Percentiles rank a stretch among this genome's conserved stretches.
phyloP scores from a whole-genome alignment of 495 filamentous ascomycete species.

The Podospora fimiseda region DNA sequence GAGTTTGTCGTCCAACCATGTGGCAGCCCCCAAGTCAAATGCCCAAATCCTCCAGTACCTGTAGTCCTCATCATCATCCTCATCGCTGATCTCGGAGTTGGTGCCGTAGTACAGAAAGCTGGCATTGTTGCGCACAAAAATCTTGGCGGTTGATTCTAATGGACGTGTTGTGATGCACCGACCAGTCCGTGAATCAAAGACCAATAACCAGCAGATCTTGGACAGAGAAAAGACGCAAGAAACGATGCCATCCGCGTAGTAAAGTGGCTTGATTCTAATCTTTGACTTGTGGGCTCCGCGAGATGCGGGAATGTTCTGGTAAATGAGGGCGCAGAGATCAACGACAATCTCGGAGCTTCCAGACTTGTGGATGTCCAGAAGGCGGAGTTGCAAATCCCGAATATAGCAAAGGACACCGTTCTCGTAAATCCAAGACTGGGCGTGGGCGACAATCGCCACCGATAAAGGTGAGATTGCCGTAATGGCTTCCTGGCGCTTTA shows the following conservation, averaged over 20 bases:
- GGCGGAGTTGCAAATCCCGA: conserved; percentile 49
- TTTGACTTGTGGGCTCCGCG: conserved; percentile 33
- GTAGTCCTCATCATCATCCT: conserved; percentile 42
- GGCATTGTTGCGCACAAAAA: conserved; percentile 64
- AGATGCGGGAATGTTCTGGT: conserved; percentile 25
- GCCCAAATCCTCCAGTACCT: conserved; percentile 57
- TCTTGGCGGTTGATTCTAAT: conserved; percentile 44
- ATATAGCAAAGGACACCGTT: conserved; percentile 61
- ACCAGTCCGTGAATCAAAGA: conserved; percentile 45
- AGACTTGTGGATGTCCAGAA: conserved; percentile 54
- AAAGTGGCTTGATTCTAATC: conserved; percentile 46
- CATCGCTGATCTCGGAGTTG: conserved; percentile 45
- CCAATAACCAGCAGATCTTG: conserved; percentile 49
- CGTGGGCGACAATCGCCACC: conserved; percentile 52
- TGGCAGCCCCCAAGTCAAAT: conserved; percentile 38
- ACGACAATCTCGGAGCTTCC: conserved; percentile 51
- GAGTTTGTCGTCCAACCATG: conserved; percentile 33
- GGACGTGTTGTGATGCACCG: conserved; percentile 34
- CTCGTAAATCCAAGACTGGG: conserved; percentile 55
- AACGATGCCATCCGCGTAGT: conserved; percentile 56
- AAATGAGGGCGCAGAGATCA: conserved; percentile 45
- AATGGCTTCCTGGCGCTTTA: conserved; percentile 56
- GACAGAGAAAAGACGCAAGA: conserved; percentile 47
- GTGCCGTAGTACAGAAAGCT: conserved; percentile 64
- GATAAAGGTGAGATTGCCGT: conserved; percentile 58